Conservation (phyloP, 345 rosid genomes). For the Chamaenerion angustifolium region DNA sequence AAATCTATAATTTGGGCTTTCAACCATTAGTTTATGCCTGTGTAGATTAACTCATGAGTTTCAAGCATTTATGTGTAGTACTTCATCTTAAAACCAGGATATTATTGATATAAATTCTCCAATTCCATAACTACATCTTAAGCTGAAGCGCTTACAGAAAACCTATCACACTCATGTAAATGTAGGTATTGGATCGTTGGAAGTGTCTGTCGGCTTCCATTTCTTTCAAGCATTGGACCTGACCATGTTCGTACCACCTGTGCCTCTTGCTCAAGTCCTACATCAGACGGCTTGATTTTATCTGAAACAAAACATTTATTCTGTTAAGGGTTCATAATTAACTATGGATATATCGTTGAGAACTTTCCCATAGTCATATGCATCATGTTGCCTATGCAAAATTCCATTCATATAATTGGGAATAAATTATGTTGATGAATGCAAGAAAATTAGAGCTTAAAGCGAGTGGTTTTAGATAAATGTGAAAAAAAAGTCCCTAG, state of each 20-base stretch:
- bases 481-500: too few relatives aligned
- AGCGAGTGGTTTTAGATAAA: too few relatives aligned
- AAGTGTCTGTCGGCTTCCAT: slow-evolving; percentile 54
- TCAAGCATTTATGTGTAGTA: neutral
- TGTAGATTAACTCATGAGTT: neutral
- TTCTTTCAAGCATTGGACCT: slow-evolving; percentile 36
- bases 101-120: neutral
- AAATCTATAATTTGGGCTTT: too few relatives aligned
- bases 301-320: slow-evolving; percentile 33
- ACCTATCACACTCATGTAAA: slow-evolving; percentile 81
- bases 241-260: slow-evolving; percentile 63
- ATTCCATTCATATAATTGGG: too few relatives aligned
- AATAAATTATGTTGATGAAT: too few relatives aligned
- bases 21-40: too few relatives aligned
- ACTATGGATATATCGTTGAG: too few relatives aligned
- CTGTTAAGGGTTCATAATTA: too few relatives aligned
- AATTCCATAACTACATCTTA: neutral
- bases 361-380: too few relatives aligned
- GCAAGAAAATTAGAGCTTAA: too few relatives aligned
- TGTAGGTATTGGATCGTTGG: slow-evolving; percentile 75
- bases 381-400: too few relatives aligned
- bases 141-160: slow-evolving; percentile 55
- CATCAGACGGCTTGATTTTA: slow-evolving; percentile 89
- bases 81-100: neutral
- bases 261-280: slow-evolving; percentile 90